Evolutionary conservation across 2,329 filamentous ascomycete genomes (phyloP).

Genomic region (Colletotrichum abscissum): DNA sequence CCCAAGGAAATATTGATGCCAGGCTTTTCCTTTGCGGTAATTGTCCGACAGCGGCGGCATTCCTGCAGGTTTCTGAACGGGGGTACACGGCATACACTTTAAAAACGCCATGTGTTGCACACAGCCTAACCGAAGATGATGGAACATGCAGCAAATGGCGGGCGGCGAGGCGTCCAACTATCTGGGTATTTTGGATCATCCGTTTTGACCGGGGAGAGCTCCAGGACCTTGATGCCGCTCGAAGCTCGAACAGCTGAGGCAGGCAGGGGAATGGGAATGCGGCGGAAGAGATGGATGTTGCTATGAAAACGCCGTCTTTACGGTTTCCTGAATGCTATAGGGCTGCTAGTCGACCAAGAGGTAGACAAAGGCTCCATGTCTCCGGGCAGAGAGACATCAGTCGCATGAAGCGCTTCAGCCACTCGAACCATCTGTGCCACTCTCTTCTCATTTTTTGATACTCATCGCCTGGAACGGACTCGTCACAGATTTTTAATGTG

Average conservation of each 20-base stretch:
- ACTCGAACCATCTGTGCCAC: conserved; percentile 20
- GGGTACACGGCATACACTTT: neutral
- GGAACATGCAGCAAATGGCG: conserved; percentile 19
- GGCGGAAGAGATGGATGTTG: neutral
- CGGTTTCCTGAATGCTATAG: neutral
- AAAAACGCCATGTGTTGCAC: conserved; percentile 19
- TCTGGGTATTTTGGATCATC: neutral
- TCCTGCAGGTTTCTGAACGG: neutral
- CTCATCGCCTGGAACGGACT: conserved; percentile 15
- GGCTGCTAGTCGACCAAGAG: conserved; percentile 9
- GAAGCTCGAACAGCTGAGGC: neutral
- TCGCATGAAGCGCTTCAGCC: conserved; percentile 22
- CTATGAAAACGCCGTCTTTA: neutral
- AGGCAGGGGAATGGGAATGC: neutral
- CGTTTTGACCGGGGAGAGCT: neutral
- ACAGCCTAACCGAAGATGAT: conserved; percentile 15
- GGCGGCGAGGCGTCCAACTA: neutral
- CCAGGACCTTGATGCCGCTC: neutral
- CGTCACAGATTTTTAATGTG: conserved; percentile 4
- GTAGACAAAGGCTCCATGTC: neutral
- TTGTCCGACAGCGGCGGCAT: neutral
- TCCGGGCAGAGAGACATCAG: neutral
- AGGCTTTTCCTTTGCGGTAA: conserved; percentile 24
- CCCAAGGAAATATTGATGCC: conserved; percentile 15
- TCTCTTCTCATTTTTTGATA: neutral